Conservation (phyloP, 768 basidiomycete species). For the Coprinopsis cinerea region DNA sequence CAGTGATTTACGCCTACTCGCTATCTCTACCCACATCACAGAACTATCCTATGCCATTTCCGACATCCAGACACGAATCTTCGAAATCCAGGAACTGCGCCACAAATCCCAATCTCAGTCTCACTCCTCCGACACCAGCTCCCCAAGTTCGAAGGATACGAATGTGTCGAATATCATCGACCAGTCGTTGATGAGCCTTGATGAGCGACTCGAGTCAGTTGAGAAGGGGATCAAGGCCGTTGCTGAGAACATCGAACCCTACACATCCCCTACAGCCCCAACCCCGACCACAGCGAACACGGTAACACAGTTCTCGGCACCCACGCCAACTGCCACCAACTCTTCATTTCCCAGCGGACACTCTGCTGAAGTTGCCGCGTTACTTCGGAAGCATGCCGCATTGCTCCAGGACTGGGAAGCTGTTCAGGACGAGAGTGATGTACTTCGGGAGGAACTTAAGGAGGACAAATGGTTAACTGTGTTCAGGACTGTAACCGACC, state of each 20-base stretch:
- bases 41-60: slow-evolving; percentile 83
- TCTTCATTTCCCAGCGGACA: slow-evolving; percentile 27
- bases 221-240: slow-evolving; percentile 66
- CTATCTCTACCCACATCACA: slow-evolving; percentile 80
- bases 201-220: slow-evolving; percentile 72
- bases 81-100: slow-evolving; percentile 90
- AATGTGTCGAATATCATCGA: slow-evolving; percentile 67
- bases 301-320: slow-evolving; percentile 26
- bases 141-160: slow-evolving; percentile 40
- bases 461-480: slow-evolving; percentile 97
- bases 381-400: slow-evolving; percentile 70
- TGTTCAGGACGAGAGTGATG: slow-evolving; percentile 73
- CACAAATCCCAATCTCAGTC: slow-evolving; percentile 66
- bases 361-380: slow-evolving; percentile 22
- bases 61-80: slow-evolving; percentile 88
- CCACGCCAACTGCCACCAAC: neutral
- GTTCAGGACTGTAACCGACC: slow-evolving; percentile 88
- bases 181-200: slow-evolving; percentile 70
- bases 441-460: slow-evolving; percentile 85
- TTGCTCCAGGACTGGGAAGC: slow-evolving; percentile 76
- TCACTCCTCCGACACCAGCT: neutral
- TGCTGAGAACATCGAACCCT: slow-evolving; percentile 59
- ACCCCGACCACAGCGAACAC: slow-evolving; percentile 9
- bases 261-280: slow-evolving; percentile 13
- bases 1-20: slow-evolving; percentile 72